Base-by-base conservation (phyloP, 2,329 filamentous ascomycete species). In the Corinectria fuckeliana region DNA sequence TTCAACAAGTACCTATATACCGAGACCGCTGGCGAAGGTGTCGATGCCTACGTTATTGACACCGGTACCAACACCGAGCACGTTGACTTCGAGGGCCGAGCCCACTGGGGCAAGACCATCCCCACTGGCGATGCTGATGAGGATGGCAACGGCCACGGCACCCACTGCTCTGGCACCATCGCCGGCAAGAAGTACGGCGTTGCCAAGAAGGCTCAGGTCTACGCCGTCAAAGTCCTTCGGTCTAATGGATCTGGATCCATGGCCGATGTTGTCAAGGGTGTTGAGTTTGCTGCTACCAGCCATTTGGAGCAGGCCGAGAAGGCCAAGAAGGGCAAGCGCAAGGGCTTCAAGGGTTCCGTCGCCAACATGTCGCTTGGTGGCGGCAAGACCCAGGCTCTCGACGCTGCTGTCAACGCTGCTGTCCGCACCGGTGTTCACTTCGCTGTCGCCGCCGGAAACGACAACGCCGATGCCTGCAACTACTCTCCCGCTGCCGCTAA, bases 361-460 rank as follows among this genome's bases (percentile, higher is more conserved):
- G 95, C 96, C 83, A 99, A 99, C 88, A 99, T 99, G 95, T 96
- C 91, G 75, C 90, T 99, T 59, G 95, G 95, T 75, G 95, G 95
- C 82, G 95, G 95, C 84, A 98, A 97, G 86, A 97, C 94, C 63
- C 85, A 88, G 68, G 89, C 93, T 73, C 89, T 99, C 56, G 95
- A 99, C 76, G 86, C 90, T 68, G 92, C 93, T 69, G 94, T 98
- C 69, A 95, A 98, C 77, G 94, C 94, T 67, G 94, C 94, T 66
- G 94, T 98, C 71, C 85, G 90, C 58, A 91, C 90, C 72, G 95
- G 95, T 75, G 86, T 99, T 64, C 93, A 99, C 87, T 99, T 99
- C 74, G 93, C 96, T 69, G 95, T 99, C 69, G 95, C 95, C 75
- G 95, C 95, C 70, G 95, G 95, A 77, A 99, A 99, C 77, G 96